Evolutionary conservation across 805 yeast species (phyloP).

Genomic region (Candida anglica): DNA sequence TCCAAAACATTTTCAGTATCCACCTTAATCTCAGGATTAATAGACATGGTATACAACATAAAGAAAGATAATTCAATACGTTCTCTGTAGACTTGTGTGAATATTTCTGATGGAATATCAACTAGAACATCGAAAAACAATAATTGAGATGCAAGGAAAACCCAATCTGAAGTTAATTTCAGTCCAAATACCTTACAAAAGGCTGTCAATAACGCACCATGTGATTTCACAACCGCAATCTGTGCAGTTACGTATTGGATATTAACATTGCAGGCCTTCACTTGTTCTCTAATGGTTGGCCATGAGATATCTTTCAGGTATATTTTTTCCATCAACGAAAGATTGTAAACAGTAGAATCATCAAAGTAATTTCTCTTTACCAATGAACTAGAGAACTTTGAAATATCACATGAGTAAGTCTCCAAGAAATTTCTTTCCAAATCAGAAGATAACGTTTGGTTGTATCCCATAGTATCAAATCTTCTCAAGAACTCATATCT

Average conservation of each 20-base stretch:
- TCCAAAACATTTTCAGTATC: constrained; percentile 35
- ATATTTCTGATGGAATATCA: constrained; percentile 46
- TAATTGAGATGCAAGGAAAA: constrained; percentile 42
- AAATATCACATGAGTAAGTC: constrained; percentile 42
- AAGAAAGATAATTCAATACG: constrained; percentile 67
- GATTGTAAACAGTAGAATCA: constrained; percentile 50
- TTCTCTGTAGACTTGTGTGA: constrained; percentile 51
- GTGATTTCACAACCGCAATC: constrained; percentile 63
- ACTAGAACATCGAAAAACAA: constrained; percentile 48
- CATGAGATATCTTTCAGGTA: constrained; percentile 40
- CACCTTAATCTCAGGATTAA: constrained; percentile 19
- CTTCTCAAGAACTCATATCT: constrained; percentile 3
- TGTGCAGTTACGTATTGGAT: constrained; percentile 65
- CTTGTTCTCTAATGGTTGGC: constrained; percentile 43
- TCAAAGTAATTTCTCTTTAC: constrained; percentile 49
- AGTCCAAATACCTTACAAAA: constrained; percentile 46
- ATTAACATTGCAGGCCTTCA: constrained; percentile 58
- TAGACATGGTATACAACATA: constrained; percentile 39
- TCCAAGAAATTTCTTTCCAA: constrained; percentile 43
- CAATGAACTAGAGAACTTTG: constrained; percentile 49
- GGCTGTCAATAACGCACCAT: constrained; percentile 75
- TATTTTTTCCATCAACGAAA: constrained; percentile 58
- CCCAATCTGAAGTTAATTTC: constrained; percentile 17
- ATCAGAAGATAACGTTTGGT: constrained; percentile 42
- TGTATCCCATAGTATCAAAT: constrained; percentile 32